These are phyloP conservation scores for Knoxdaviesia capensis DNA, from an alignment of 2,329 filamentous ascomycete species.

Conservation along the genomic window DNA sequence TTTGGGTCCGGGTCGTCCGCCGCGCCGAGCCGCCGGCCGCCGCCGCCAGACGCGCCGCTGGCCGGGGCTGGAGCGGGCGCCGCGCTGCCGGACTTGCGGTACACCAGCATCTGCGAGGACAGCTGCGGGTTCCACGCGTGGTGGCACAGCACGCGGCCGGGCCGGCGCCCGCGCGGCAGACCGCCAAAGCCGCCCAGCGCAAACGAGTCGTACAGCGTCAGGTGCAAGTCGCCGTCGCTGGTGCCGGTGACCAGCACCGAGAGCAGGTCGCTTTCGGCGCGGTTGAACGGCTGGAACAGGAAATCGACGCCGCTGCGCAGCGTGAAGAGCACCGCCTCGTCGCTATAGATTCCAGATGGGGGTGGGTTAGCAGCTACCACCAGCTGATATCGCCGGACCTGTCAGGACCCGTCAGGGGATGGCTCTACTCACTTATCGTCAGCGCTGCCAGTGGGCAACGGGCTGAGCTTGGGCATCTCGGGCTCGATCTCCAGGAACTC, in stretches of 20 bases:
- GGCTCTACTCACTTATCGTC: conserved; percentile 36
- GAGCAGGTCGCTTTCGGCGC: conserved; percentile 50
- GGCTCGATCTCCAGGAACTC: conserved; percentile 57
- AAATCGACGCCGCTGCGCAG: conserved; percentile 48
- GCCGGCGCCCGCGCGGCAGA: conserved; percentile 12
- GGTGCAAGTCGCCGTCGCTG: conserved; percentile 47
- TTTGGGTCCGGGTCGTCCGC: conserved; percentile 14
- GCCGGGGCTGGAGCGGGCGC: no score
- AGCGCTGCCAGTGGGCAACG: conserved; percentile 39
- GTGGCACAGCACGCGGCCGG: conserved; percentile 19
- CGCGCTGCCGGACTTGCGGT: conserved; percentile 30
- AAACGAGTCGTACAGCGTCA: conserved; percentile 75
- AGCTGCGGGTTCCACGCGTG: conserved; percentile 55
- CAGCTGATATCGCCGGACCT: neutral
- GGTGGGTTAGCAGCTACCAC: neutral
- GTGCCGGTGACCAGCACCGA: conserved; percentile 63
- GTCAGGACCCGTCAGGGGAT: no score
- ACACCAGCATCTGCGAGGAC: conserved; percentile 58
- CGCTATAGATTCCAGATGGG: conserved; percentile 10
- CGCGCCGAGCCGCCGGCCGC: no score
- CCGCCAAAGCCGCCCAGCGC: conserved; percentile 48
- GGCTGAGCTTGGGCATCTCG: conserved; percentile 57
- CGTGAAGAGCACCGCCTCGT: conserved; percentile 46
- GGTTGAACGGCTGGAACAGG: conserved; percentile 41
- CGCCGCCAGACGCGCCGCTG: no score